Evolutionary conservation across 768 basidiomycete species (phyloP).

Genomic region (Pilatotrama ljubarskyi): DNA sequence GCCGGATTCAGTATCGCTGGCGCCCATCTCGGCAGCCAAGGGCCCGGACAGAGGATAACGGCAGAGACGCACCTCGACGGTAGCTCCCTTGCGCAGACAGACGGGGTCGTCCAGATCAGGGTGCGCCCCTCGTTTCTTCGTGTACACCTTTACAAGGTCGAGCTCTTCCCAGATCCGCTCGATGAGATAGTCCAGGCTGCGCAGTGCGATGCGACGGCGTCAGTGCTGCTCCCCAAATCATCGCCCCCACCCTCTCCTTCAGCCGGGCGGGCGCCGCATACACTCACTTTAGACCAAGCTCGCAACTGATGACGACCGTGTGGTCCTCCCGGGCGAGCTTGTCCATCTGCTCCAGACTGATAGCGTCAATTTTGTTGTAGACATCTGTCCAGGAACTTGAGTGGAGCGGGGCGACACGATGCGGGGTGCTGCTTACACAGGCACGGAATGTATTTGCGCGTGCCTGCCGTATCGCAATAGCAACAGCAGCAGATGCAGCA

Average conservation of each 20-base stretch:
- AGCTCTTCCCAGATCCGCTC: conserved; percentile 81
- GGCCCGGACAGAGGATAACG: not conserved
- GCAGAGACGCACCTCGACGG: conserved; percentile 67
- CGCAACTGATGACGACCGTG: conserved; percentile 95
- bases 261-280: not conserved
- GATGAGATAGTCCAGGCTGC: conserved; percentile 72
- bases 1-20: not conserved
- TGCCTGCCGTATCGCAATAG: conserved; percentile 48
- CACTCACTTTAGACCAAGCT: conserved; percentile 83
- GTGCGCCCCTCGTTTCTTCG: conserved; percentile 93
- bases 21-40: conserved; percentile 1
- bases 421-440: conserved; percentile 56
- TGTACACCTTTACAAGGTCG: conserved; percentile 88
- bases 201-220: not conserved
- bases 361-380: conserved; percentile 95
- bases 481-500: not conserved
- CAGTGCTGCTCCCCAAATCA: not conserved
- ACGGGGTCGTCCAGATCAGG: conserved; percentile 93
- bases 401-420: conserved; percentile 14
- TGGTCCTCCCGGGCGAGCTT: conserved; percentile 79
- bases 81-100: conserved; percentile 87
- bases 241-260: not conserved
- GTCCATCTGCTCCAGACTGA: conserved; percentile 81
- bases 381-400: conserved; percentile 54
- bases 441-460: conserved; percentile 93